These are phyloP conservation scores for Lepidium campestre DNA, from an alignment of 441 rosid species.

Conservation along the genomic window DNA sequence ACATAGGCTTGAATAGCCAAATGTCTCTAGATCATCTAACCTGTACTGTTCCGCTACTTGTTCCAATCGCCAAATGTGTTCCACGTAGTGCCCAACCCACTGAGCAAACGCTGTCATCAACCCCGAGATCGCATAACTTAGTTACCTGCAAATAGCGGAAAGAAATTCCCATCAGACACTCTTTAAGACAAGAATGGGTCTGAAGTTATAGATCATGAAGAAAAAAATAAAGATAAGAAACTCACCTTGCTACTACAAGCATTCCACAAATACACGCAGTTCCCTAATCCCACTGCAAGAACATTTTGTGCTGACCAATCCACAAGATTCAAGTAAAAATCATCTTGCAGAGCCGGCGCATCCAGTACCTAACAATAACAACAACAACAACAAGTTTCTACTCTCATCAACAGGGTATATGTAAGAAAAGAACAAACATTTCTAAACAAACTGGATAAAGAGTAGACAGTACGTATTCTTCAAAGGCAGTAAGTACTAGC, in stretches of 20 bases:
- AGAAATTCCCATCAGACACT: not conserved
- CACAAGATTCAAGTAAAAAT: slow-evolving; percentile 91
- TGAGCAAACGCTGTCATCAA: slow-evolving; percentile 82
- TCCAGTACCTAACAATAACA: slow-evolving; percentile 67
- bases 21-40: slow-evolving; percentile 33
- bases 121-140: slow-evolving; percentile 84
- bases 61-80: slow-evolving; percentile 83
- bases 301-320: slow-evolving; percentile 96
- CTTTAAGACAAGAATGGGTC: not conserved
- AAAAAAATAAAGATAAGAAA: not conserved
- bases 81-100: slow-evolving; percentile 92
- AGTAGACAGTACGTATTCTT: not conserved
- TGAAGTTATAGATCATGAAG: not conserved
- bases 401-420: not conserved
- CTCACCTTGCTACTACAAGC: slow-evolving; percentile 95
- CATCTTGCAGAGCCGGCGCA: slow-evolving; percentile 97
- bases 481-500: not conserved
- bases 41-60: slow-evolving; percentile 82
- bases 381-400: not conserved
- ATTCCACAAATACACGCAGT: slow-evolving; percentile 96
- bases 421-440: not conserved
- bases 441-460: not conserved
- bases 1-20: not conserved
- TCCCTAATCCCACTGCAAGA: slow-evolving; percentile 86
- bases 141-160: slow-evolving; percentile 54